phyloP scores from a whole-genome alignment of 768 basidiomycete genomes.

The Trametes maxima region DNA sequence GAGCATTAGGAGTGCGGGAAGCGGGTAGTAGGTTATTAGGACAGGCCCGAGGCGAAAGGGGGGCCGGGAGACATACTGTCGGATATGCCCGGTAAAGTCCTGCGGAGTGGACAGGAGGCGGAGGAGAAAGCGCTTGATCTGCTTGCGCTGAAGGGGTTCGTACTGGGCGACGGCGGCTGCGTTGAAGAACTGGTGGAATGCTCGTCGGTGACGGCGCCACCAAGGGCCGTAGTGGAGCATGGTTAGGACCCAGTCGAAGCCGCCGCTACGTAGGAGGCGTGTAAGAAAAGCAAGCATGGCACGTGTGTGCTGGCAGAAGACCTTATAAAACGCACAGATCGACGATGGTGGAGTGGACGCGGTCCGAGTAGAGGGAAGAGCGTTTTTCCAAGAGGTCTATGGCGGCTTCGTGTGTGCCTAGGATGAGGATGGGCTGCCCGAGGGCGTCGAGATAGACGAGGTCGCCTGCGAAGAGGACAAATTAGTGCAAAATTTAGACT shows the following conservation, averaged over 20 bases:
- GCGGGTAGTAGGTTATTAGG: background rate
- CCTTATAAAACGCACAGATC: slow-evolving; percentile 56
- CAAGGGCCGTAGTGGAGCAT: background rate
- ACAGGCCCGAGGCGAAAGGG: background rate
- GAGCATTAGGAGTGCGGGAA: background rate
- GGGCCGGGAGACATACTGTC: background rate
- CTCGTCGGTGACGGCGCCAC: background rate
- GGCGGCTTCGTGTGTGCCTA: slow-evolving; percentile 59
- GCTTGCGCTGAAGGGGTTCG: background rate
- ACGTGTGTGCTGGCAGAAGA: background rate
- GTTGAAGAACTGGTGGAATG: slow-evolving; percentile 2
- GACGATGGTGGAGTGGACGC: slow-evolving; percentile 65
- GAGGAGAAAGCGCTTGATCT: background rate
- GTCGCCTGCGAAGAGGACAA: slow-evolving; percentile 46
- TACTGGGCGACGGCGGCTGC: background rate
- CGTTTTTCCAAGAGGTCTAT: slow-evolving; percentile 70
- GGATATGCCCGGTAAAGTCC: background rate
- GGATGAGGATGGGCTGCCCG: slow-evolving; percentile 66
- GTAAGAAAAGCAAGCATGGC: background rate
- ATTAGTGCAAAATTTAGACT: background rate
- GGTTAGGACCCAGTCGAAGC: background rate
- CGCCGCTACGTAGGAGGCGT: background rate
- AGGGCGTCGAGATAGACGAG: slow-evolving; percentile 65
- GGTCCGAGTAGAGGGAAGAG: slow-evolving; percentile 73
- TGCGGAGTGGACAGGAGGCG: background rate